Base-by-base conservation (phyloP, 306 rosid species). In the Pyrus bretschneideri region DNA sequence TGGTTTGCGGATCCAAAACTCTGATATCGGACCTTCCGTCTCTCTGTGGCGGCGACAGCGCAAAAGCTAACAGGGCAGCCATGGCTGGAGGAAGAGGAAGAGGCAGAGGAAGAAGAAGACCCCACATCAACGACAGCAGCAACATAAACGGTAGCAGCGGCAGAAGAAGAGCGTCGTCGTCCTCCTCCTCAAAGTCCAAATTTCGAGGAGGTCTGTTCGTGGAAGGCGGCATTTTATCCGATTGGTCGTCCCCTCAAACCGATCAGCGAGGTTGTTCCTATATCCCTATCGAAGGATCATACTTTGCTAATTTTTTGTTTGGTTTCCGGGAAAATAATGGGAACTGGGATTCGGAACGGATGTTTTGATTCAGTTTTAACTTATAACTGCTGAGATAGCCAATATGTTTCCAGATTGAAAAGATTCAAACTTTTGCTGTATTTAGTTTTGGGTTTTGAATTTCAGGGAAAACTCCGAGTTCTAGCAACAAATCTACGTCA, bases 221-320 rank as follows among this genome's bases (percentile, higher is more conserved):
- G 5, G 93, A 92, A 33, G 99, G 97, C 1, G 96, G 99, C 33
- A 73, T 89, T 65, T 78, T 95, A 62, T 86, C 93, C 19, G 96
- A 92, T 87, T 92, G 93, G 97, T 72, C 86, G 6, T 35, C 81
- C 22, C 72, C 89, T 3, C 79, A 82, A 3, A 49, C 30, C 22
- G 70, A 78, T 27, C 74, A 75, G 55, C 84, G 84, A 89, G 99
- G 99, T 89, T 49, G 19, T 44, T 72, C 42, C 57, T 29, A 8
- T 42, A 7, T 69, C 22, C 40, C 38, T 58, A 1, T 70, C 57
- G 4, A 51, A 35, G 69, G 38, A 7, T 17, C 8, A 51, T n/a
- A 55, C 10, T 78, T 51, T 27, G 59, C 63, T 27, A 44, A 27
- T 52, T 22, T 17, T 18, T 14, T 58, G 67, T 77, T 68, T 67